These are phyloP conservation scores for Phytophthora tubulina DNA, from an alignment of 352 stramenopile genomes.

Conservation along the genomic window DNA sequence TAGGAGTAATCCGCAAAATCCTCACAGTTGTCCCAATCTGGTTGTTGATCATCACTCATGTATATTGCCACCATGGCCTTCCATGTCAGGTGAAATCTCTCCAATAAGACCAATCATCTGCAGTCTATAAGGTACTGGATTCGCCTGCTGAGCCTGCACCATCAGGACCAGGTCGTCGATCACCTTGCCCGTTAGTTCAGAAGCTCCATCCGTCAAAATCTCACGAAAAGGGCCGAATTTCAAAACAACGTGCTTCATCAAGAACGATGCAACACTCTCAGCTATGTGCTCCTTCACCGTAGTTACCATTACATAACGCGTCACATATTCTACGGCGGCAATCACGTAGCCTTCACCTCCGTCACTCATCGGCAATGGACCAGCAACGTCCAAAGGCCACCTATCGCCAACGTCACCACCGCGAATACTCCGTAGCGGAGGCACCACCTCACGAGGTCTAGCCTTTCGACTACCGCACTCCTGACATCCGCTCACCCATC, in stretches of 20 bases:
- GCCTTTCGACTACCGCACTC: not conserved
- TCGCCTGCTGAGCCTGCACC: not conserved
- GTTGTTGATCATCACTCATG: not conserved
- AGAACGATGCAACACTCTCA: not conserved
- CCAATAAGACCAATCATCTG: too few species aligned
- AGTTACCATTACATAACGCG: not conserved
- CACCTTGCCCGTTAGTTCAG: not conserved
- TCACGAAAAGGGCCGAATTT: not conserved
- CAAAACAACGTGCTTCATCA: not conserved
- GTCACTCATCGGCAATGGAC: not conserved
- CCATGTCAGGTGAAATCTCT: not conserved
- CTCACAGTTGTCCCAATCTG: conserved; percentile 5
- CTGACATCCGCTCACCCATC: not conserved
- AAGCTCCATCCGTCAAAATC: not conserved
- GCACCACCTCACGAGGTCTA: not conserved
- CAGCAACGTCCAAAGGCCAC: not conserved
- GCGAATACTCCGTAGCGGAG: not conserved
- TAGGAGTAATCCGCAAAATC: conserved; percentile 13
- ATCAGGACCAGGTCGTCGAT: not conserved
- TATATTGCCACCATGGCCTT: not conserved
- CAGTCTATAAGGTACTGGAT: too few species aligned
- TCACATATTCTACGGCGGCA: not conserved
- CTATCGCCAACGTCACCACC: conserved; percentile 1
- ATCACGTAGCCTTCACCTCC: not conserved
- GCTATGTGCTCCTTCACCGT: not conserved